Conservation (phyloP, 495 filamentous ascomycete species). For the Tuber magnatum region DNA sequence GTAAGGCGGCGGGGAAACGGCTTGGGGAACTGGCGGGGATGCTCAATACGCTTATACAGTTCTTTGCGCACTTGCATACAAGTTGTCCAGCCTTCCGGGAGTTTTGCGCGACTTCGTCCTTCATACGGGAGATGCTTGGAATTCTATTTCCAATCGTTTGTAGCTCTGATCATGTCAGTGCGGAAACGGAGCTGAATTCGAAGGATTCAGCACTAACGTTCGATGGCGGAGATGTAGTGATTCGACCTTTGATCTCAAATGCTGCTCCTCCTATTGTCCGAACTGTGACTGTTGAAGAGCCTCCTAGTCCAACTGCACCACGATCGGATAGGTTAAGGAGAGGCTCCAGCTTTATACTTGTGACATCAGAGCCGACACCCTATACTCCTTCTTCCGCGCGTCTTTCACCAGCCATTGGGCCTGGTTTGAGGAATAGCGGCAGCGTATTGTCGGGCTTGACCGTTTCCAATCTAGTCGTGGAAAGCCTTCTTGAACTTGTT, state of each 20-base stretch:
- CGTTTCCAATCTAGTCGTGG: slow-evolving; percentile 59
- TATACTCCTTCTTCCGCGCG: slow-evolving; percentile 53
- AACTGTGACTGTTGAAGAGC: slow-evolving; percentile 57
- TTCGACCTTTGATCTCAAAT: slow-evolving; percentile 54
- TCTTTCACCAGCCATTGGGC: slow-evolving; percentile 53
- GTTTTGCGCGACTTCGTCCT: slow-evolving; percentile 68
- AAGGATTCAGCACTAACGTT: slow-evolving; percentile 71
- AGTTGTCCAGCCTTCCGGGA: slow-evolving; percentile 70
- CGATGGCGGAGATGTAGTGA: slow-evolving; percentile 74
- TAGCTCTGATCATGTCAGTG: slow-evolving; percentile 69
- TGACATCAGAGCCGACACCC: slow-evolving; percentile 60
- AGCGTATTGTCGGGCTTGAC: slow-evolving; percentile 45
- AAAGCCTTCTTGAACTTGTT: slow-evolving; percentile 65
- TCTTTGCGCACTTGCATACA: slow-evolving; percentile 66
- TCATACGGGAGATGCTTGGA: slow-evolving; percentile 66
- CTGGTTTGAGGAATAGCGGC: slow-evolving; percentile 27
- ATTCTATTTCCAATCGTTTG: slow-evolving; percentile 79
- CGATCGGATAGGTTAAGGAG: slow-evolving; percentile 57
- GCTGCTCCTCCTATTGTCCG: slow-evolving; percentile 58
- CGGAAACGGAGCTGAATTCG: slow-evolving; percentile 75
- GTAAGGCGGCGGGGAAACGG: slow-evolving; percentile 44
- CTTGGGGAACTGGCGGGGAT: slow-evolving; percentile 51
- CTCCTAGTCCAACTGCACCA: slow-evolving; percentile 43
- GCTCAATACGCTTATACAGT: slow-evolving; percentile 66
- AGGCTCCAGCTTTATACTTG: slow-evolving; percentile 81